These are phyloP conservation scores for Cercophora samala DNA, from an alignment of 495 filamentous ascomycete genomes.

Conservation along the genomic window DNA sequence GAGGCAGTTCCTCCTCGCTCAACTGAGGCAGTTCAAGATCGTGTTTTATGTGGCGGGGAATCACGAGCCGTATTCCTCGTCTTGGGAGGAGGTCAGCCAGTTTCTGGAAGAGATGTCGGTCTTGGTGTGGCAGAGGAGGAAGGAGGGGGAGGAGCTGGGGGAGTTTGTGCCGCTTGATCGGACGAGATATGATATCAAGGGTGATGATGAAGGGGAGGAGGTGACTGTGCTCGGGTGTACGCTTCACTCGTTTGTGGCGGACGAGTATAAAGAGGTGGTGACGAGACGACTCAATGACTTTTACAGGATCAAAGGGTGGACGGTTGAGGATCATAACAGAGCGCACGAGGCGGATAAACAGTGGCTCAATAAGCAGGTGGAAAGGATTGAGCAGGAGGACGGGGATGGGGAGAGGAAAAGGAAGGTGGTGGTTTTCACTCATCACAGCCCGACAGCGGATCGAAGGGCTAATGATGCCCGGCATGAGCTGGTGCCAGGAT, in stretches of 20 bases:
- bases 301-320: slow-evolving; percentile 47
- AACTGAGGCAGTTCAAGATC: slow-evolving; percentile 43
- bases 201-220: neutral
- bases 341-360: slow-evolving; percentile 43
- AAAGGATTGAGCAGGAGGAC: slow-evolving; percentile 41
- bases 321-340: slow-evolving; percentile 41
- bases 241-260: slow-evolving; percentile 40
- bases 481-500: slow-evolving; percentile 32
- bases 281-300: slow-evolving; percentile 48
- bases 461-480: slow-evolving; percentile 37
- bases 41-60: slow-evolving; percentile 57
- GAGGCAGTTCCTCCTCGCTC: slow-evolving; percentile 43
- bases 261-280: slow-evolving; percentile 28
- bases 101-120: slow-evolving; percentile 20
- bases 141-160: slow-evolving; percentile 24
- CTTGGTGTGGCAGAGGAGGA: slow-evolving; percentile 22
- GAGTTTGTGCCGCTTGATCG: slow-evolving; percentile 49
- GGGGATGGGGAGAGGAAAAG: slow-evolving; percentile 27
- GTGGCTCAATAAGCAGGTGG: slow-evolving; percentile 53
- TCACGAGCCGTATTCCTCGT: slow-evolving; percentile 53
- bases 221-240: slow-evolving; percentile 52
- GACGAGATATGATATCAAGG: slow-evolving; percentile 37
- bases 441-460: slow-evolving; percentile 47
- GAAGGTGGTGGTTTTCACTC: slow-evolving; percentile 50
- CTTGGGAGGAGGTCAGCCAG: slow-evolving; percentile 33